A percentile compares a stretch with the other conserved stretches of the same genome.
Conservation (phyloP, 352 stramenopile species). For the Phytophthora nicotianae region DNA sequence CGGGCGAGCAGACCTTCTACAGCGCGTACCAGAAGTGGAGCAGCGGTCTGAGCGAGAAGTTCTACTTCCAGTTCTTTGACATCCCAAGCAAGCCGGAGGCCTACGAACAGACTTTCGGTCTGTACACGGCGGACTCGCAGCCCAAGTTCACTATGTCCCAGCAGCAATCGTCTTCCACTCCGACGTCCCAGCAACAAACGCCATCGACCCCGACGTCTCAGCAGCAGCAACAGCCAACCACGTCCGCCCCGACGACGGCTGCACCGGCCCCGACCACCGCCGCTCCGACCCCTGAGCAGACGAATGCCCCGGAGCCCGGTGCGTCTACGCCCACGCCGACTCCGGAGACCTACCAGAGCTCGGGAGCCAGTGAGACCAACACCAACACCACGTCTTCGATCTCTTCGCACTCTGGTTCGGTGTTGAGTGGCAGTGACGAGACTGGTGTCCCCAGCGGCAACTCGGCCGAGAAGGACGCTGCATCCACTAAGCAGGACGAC, state of each 20-base stretch:
- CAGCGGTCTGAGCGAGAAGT: slow-evolving; percentile 52
- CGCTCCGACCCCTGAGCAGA: slow-evolving; percentile 11
- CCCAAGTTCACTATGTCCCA: slow-evolving; percentile 60
- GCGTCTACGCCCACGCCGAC: slow-evolving; percentile 14
- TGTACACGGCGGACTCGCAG: slow-evolving; percentile 47
- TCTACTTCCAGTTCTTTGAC: slow-evolving; percentile 86
- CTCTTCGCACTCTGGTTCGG: slow-evolving; percentile 20
- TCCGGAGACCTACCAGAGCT: slow-evolving; percentile 26
- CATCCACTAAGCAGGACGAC: slow-evolving; percentile 19
- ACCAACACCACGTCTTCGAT: slow-evolving; percentile 21
- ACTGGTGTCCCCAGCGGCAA: not conserved
- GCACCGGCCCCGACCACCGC: slow-evolving; percentile 11
- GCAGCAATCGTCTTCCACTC: slow-evolving; percentile 13
- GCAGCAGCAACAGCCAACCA: slow-evolving; percentile 24
- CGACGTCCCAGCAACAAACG: not conserved
- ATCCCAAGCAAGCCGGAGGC: slow-evolving; percentile 42
- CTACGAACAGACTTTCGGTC: slow-evolving; percentile 62
- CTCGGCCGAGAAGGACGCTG: not conserved
- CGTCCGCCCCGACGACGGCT: slow-evolving; percentile 10
- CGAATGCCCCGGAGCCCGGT: slow-evolving; percentile 12
- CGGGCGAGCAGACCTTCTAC: slow-evolving; percentile 55
- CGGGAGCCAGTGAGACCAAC: slow-evolving; percentile 21
- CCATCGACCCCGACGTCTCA: slow-evolving; percentile 14
- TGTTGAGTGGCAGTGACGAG: not conserved
- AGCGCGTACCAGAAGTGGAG: slow-evolving; percentile 67